Evolutionary conservation across 2,329 filamentous ascomycete genomes (phyloP).

Genomic region (Thelonectria blattea): DNA sequence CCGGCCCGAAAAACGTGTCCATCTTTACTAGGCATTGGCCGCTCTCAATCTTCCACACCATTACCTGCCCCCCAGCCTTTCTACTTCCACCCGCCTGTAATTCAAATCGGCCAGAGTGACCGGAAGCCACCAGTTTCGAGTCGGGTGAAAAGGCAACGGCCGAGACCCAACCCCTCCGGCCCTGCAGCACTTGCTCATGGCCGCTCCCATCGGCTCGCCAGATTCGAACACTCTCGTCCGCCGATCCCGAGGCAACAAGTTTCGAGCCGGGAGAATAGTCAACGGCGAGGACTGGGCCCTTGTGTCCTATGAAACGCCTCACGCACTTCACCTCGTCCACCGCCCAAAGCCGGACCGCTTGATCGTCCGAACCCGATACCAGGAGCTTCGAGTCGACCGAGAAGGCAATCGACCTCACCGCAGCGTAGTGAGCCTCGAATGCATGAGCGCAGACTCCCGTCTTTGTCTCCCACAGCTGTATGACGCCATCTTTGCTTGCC

Average conservation of each 20-base stretch:
- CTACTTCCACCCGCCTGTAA: background rate
- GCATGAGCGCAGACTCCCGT: background rate
- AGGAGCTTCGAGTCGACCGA: background rate
- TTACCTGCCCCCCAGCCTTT: background rate
- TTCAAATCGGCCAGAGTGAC: background rate
- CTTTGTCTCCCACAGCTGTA: background rate
- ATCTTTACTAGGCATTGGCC: background rate
- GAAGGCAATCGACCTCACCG: background rate
- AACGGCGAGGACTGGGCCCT: background rate
- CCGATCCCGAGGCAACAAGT: background rate
- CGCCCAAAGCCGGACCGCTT: background rate
- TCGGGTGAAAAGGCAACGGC: background rate
- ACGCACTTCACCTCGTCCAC: background rate
- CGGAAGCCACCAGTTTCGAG: constrained; percentile 1
- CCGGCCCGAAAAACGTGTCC: background rate
- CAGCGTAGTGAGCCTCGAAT: background rate
- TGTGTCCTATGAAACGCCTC: background rate
- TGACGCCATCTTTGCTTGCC: background rate
- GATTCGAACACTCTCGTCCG: background rate
- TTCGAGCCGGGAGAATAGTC: background rate
- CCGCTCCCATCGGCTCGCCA: background rate
- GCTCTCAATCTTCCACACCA: background rate
- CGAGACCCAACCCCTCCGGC: background rate
- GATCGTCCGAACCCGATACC: background rate
- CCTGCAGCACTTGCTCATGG: background rate